Evolutionary conservation across 208 protist genomes (phyloP).

Genomic region (Trypanosoma boissoni): DNA sequence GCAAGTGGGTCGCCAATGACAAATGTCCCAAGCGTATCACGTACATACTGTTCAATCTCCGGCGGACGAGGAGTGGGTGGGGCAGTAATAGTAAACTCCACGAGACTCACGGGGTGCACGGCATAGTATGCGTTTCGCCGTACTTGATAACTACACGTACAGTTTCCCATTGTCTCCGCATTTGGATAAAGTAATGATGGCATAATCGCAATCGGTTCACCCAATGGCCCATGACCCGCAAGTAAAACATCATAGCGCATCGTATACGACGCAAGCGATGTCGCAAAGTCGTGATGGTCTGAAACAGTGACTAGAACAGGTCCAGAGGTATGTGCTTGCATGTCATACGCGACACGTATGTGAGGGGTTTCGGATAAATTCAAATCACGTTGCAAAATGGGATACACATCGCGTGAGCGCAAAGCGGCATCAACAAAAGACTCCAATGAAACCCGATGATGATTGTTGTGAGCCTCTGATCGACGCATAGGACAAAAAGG

Average conservation of each 20-base stretch:
- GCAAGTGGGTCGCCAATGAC: constrained; percentile 84
- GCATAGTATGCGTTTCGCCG: constrained; percentile 75
- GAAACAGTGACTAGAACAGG: constrained; percentile 68
- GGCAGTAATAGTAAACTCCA: constrained; percentile 56
- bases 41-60: constrained; percentile 48
- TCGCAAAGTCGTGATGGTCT: constrained; percentile 37
- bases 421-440: constrained; percentile 73
- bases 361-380: constrained; percentile 32
- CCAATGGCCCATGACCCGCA: constrained; percentile 56
- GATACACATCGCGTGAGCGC: constrained; percentile 45
- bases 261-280: constrained; percentile 39
- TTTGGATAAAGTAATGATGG: constrained; percentile 25
- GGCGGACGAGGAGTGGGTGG: constrained; percentile 61
- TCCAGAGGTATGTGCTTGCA: constrained; percentile 61
- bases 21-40: constrained; percentile 45
- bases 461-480: constrained; percentile 56
- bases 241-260: constrained; percentile 83
- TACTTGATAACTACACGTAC: constrained; percentile 51
- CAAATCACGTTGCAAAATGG: constrained; percentile 27
- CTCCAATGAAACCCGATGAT: constrained; percentile 78
- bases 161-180: background rate
- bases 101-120: constrained; percentile 69
- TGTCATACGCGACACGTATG: constrained; percentile 80
- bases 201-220: constrained; percentile 25
- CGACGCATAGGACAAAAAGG: constrained; percentile 88